Evolutionary conservation across 1,139 yeast species (phyloP).

Genomic region (Zygosaccharomyces pseudobailii): DNA sequence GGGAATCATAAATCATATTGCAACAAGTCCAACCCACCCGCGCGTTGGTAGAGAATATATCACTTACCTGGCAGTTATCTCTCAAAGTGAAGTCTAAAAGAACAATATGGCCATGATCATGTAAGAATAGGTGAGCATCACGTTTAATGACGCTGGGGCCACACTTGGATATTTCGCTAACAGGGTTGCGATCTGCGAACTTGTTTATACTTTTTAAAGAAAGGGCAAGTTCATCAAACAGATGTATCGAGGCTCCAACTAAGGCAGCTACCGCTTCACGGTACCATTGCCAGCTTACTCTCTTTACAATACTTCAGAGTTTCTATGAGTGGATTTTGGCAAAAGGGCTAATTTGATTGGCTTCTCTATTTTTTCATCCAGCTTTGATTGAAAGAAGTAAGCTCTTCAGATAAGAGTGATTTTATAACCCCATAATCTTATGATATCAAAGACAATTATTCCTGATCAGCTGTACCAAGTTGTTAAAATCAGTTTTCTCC

Average conservation of each 20-base stretch:
- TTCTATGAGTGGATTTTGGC: slow-evolving; percentile 77
- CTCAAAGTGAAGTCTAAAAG: slow-evolving; percentile 95
- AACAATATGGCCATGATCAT: slow-evolving; percentile 81
- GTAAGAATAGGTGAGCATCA: slow-evolving; percentile 72
- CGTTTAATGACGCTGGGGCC: slow-evolving; percentile 93
- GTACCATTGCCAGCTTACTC: slow-evolving; percentile 76
- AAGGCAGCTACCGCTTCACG: slow-evolving; percentile 98
- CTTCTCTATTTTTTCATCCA: slow-evolving; percentile 97
- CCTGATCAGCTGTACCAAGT: slow-evolving; percentile 51
- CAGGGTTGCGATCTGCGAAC: slow-evolving; percentile 76
- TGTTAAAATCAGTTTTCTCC: slow-evolving; percentile 40
- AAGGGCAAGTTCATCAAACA: slow-evolving; percentile 83
- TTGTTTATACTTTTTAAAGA: slow-evolving; percentile 69
- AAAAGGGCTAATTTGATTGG: slow-evolving; percentile 75
- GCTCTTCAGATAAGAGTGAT: slow-evolving; percentile 51
- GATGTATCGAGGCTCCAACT: slow-evolving; percentile 92
- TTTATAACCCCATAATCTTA: slow-evolving; percentile 38
- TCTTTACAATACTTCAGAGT: slow-evolving; percentile 82
- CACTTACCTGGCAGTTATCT: slow-evolving; percentile 96
- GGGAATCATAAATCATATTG: slow-evolving; percentile 67
- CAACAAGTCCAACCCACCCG: slow-evolving; percentile 87
- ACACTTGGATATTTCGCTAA: slow-evolving; percentile 78
- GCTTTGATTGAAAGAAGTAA: slow-evolving; percentile 76
- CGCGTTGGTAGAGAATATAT: slow-evolving; percentile 87
- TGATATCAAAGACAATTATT: slow-evolving; percentile 51